Base-by-base conservation (phyloP, 148 eudicot species). In the Gaultheria prostrata region DNA sequence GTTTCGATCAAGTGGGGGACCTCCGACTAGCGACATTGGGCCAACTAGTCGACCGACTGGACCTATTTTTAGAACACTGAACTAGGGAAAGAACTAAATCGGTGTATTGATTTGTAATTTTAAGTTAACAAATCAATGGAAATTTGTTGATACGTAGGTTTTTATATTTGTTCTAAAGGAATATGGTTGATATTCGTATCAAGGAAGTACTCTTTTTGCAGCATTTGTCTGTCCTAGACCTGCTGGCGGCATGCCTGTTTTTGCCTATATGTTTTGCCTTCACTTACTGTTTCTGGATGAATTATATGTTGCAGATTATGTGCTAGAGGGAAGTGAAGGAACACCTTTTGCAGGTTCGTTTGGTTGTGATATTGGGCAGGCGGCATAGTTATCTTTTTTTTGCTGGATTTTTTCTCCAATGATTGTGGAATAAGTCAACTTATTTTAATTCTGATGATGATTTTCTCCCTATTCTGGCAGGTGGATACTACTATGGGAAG, bases 291-390 rank as follows among this genome's bases (percentile, higher is more conserved):
- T 79, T 50, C 8, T 69, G 9, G 20, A 69, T 49, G 49, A 28
- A 24, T 67, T 13, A 50, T 79, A 3, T 21, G 50, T 82, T 87
- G 61, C 91, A 97, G 99, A 97, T 91, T 97, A 97, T 89, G 98
- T 97, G 69, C 87, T 97, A 84, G 97, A 97, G 87, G 99, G 99
- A 83, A 97, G 99, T 86, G 91, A 94, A 84, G 99, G 97, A 86
- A 94, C 99, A 35, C 98, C 99, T 45, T 97, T 97, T 89, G 97
- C 99, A 94, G 99, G 99, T 97, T 88, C 63, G 91, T 89, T 46
- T 32, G 74, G n/a, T 26, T 78, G 79, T 18, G 39, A 26, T 69
- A 4, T 57, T 12, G 56, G 12, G 54, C 50, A 33, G 48, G 3
- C 79, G 28, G 79, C 79, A 49, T 74, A 14, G 80, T 82, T 74